Evolutionary conservation across 73 alveolate species (phyloP), one percentile per base, ranked within the genome.

Genomic region (Halteria grandinella): DNA sequence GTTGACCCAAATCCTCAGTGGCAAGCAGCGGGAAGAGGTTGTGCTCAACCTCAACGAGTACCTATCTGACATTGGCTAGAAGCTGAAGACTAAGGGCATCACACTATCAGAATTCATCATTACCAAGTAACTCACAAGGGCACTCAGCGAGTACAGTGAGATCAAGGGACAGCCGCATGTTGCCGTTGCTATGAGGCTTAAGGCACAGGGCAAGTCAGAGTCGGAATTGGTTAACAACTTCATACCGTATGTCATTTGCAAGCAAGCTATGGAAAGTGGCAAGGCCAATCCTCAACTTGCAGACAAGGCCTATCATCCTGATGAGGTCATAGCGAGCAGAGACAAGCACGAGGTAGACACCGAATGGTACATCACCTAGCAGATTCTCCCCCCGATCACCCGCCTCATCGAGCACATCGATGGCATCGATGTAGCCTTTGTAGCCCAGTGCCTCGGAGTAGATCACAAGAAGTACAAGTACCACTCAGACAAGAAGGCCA

Each of bases 241-340:
- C 75, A 95, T 95, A 60, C 95, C 96, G 12, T 97, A 94, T 82
- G 88, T 95, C 17, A 85, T 97, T n/a, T 91, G 98, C 69, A 81
- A 77, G 12, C 86, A 82, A 51, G 23, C 55, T 55, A 48, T 66
- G 64, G 64, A 69, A 48, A 36, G 70, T 55, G 39, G 49, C 39
- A 74, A 52, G 24, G 34, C 0, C 29, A 89, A 90, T 55, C 82
- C 94, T 1, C 37, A 25, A 23, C 71, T 83, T 25, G 91, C 96
- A 0, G 91, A 88, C 33, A 87, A 96, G 77, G 92, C 96, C 5
- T 87, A 32, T 47, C 91, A 87, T 53, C 97, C 97, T 1, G 93
- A 94, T 36, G 98, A 93, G 57, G 59, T 93, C 27, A 15, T 48
- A 0, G 25, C 51, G 18, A 55, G 87, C 4, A 63, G 50, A 45